Evolutionary conservation across 2,329 filamentous ascomycete species (phyloP), one percentile per base, ranked within the genome.

Genomic region (Akanthomyces uredinophilus): DNA sequence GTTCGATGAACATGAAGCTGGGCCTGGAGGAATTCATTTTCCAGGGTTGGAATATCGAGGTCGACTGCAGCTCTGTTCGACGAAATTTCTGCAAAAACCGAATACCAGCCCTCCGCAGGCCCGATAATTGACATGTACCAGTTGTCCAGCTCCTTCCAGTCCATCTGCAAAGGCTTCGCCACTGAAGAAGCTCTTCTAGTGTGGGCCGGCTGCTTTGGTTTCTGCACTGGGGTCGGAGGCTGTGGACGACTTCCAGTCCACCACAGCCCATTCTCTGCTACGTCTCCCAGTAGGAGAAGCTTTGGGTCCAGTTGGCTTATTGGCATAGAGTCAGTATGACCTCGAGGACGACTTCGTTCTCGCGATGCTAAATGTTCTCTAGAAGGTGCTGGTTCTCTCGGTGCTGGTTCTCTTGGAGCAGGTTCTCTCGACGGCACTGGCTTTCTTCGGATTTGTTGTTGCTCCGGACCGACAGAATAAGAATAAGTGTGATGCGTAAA

Each of bases 181-280:
- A 32, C 35, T 22, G 59, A 61, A 1, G 59, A 61, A 32, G 29
- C 18, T 24, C 43, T 56, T 50, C 49, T 37, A 10, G 51, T 18
- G 35, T 61, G 50, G 14, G 51, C 41, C 1, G 54, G 53, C n/a
- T 47, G 50, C 46, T 53, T 58, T 13, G 53, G 50, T 24, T 61
- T 60, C 20, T 60, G 56, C 18, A 32, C 55, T 35, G 47, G 35
- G 5, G 50, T 22, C 1, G 43, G 41, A 27, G 50, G 49, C 11
- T 63, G 44, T 4, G 53, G 18, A 29, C 47, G 47, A n/a, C 41
- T 81, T 1, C 88, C 89, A 52, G 88, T 87, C 90, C 90, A 94
- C 91, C 90, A 94, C 8, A 83, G 84, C 2, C 89, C 90, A 70
- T 95, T 95, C 70, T 95, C 91, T 1, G 87, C 89, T 66, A 93